Evolutionary conservation across 106 monocot genomes (phyloP).

Genomic region (Xerophyta viscosa): DNA sequence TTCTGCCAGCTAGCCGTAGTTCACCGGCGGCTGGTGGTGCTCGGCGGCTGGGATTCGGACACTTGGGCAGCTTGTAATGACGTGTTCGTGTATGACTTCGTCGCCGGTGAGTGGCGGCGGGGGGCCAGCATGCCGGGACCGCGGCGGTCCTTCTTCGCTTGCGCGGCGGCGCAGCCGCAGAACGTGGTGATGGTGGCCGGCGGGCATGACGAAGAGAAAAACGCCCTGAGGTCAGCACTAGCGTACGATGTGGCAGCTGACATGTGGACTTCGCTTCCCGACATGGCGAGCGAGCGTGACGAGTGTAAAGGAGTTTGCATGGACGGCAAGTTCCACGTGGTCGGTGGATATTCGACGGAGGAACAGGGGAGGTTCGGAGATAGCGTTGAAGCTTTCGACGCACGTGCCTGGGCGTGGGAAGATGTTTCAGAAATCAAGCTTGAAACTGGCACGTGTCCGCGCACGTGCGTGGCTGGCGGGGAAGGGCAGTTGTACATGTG

Average conservation of each 20-base stretch:
- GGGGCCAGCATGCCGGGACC: slow-evolving; percentile 42
- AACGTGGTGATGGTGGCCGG: slow-evolving; percentile 46
- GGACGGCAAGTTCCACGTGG: slow-evolving; percentile 34
- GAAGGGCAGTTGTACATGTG: slow-evolving; percentile 41
- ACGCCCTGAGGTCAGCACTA: slow-evolving; percentile 55
- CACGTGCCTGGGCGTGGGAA: slow-evolving; percentile 4
- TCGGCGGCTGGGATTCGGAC: slow-evolving; percentile 47
- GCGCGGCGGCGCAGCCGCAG: slow-evolving; percentile 25
- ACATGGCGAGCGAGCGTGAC: slow-evolving; percentile 59
- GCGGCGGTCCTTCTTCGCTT: slow-evolving; percentile 53
- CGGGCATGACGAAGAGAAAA: slow-evolving; percentile 77
- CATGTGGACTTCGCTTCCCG: slow-evolving; percentile 42
- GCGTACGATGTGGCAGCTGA: slow-evolving; percentile 61
- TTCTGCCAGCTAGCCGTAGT: slow-evolving; percentile 37
- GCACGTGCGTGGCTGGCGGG: slow-evolving; percentile 17
- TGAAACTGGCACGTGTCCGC: slow-evolving; percentile 13
- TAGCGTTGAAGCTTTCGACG: slow-evolving; percentile 18
- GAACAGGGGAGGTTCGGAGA: slow-evolving; percentile 29
- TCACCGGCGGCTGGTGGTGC: slow-evolving; percentile 15
- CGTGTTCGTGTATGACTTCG: slow-evolving; percentile 48
- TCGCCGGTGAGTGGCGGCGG: slow-evolving; percentile 25
- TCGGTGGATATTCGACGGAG: slow-evolving; percentile 53
- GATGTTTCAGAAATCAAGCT: slow-evolving; percentile 27
- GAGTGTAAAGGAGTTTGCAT: slow-evolving; percentile 41
- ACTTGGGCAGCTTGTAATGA: slow-evolving; percentile 30